phyloP scores from a whole-genome alignment of 192 early-diverging fungal genomes.

The Coemansia sp. region DNA sequence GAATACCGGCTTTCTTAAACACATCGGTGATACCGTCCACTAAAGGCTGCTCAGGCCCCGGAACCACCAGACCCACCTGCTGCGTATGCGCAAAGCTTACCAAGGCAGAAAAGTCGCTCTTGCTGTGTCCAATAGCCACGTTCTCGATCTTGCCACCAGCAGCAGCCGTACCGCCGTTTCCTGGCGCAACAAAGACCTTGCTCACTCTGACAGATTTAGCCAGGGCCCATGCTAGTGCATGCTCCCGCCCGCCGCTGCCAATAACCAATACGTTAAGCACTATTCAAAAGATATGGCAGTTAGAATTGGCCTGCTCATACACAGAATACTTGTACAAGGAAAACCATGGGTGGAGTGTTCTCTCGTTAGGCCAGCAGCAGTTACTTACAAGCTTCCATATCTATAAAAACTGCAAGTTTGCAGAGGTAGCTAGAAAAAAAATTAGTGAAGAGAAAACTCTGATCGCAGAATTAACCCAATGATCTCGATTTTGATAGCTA shows the following conservation, averaged over 20 bases:
- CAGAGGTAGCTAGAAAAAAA: too few relatives aligned
- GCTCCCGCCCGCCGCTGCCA: constrained; percentile 94
- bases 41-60: constrained; percentile 95
- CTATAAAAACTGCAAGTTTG: too few relatives aligned
- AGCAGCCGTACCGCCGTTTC: constrained; percentile 90
- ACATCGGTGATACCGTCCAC: constrained; percentile 83
- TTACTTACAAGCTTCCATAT: constrained; percentile 9
- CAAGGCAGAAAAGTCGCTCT: constrained; percentile 69
- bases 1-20: constrained; percentile 71
- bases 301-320: background rate
- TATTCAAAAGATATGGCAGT: constrained; percentile 1
- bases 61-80: constrained; percentile 75
- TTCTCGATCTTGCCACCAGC: constrained; percentile 75
- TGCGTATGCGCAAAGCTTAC: constrained; percentile 77
- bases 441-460: background rate
- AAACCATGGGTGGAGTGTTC: background rate
- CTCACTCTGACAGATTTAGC: constrained; percentile 72
- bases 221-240: constrained; percentile 91
- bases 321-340: background rate
- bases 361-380: background rate
- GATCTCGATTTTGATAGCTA: background rate
- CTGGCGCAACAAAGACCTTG: constrained; percentile 86
- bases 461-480: background rate
- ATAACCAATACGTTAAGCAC: constrained; percentile 77
- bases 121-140: constrained; percentile 63